Evolutionary conservation across 257 asterid genomes (phyloP).

Genomic region (Plantago elongata): DNA sequence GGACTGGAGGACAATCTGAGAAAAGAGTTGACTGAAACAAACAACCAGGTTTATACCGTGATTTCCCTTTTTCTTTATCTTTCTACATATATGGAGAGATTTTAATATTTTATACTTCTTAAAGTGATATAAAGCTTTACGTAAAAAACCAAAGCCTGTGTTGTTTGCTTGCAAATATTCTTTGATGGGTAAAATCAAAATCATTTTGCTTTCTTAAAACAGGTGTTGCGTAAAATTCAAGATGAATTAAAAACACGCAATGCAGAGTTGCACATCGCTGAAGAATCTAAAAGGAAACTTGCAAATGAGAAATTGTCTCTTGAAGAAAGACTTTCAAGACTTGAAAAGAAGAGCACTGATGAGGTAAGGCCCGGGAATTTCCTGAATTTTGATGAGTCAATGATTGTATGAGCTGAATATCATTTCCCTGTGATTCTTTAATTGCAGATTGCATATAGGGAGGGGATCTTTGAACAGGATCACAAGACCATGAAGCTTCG

Average conservation of each 20-base stretch:
- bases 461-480: slow-evolving; percentile 68
- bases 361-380: slow-evolving; percentile 39
- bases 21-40: slow-evolving; percentile 64
- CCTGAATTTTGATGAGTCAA: slow-evolving; percentile 12
- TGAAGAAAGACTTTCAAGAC: slow-evolving; percentile 57
- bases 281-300: slow-evolving; percentile 72
- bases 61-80: slow-evolving; percentile 1
- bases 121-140: not conserved
- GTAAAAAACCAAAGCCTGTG: not conserved
- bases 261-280: slow-evolving; percentile 62
- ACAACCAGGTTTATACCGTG: slow-evolving; percentile 54
- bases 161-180: not conserved
- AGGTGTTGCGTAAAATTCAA: slow-evolving; percentile 76
- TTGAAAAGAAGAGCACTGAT: slow-evolving; percentile 55
- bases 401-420: slow-evolving; percentile 15
- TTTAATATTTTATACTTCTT: not conserved
- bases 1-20: slow-evolving; percentile 65
- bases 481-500: slow-evolving; percentile 47
- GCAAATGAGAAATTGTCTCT: slow-evolving; percentile 59
- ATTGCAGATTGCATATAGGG: slow-evolving; percentile 48
- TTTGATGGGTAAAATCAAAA: not conserved
- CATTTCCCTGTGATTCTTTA: slow-evolving; percentile 14
- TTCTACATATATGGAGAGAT: slow-evolving; percentile 8
- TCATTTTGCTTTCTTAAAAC: slow-evolving; percentile 7
- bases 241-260: slow-evolving; percentile 68